These are phyloP conservation scores for Psilocybe azurescens DNA, from an alignment of 768 basidiomycete species.

Conservation along the genomic window DNA sequence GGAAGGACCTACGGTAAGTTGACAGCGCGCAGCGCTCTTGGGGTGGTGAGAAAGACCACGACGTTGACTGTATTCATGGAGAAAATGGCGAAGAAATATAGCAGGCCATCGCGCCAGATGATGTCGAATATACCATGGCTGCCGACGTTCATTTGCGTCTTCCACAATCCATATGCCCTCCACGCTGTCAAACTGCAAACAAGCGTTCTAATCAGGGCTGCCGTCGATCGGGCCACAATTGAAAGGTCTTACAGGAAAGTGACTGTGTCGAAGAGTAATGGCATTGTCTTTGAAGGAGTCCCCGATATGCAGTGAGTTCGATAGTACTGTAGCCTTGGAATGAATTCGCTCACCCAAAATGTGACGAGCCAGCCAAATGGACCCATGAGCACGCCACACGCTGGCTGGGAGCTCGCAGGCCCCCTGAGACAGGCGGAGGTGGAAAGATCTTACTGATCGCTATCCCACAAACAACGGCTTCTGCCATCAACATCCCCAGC, in stretches of 20 bases:
- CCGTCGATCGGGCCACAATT: too few species aligned
- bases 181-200: slow-evolving; percentile 17
- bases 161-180: slow-evolving; percentile 19
- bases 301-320: too few species aligned
- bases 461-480: slow-evolving; percentile 19
- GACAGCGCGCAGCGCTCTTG: slow-evolving; percentile 19
- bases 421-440: slow-evolving; percentile 22
- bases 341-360: slow-evolving; percentile 24
- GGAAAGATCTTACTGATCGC: slow-evolving; percentile 21
- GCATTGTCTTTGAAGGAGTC: slow-evolving; percentile 11
- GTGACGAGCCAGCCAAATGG: slow-evolving; percentile 25
- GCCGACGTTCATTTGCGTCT: slow-evolving; percentile 6
- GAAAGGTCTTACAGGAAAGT: slow-evolving; percentile 15
- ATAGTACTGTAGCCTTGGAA: too few species aligned
- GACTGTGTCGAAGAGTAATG: slow-evolving; percentile 24
- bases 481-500: slow-evolving; percentile 16
- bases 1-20: slow-evolving; percentile 25
- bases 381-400: slow-evolving; percentile 27
- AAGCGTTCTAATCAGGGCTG: too few species aligned
- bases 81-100: slow-evolving; percentile 32
- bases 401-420: slow-evolving; percentile 16
- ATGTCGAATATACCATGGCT: slow-evolving; percentile 11
- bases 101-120: slow-evolving; percentile 27
- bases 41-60: slow-evolving; percentile 23
- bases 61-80: slow-evolving; percentile 30